Evolutionary conservation across 2,329 filamentous ascomycete species (phyloP).

Genomic region (Colletotrichum musae): DNA sequence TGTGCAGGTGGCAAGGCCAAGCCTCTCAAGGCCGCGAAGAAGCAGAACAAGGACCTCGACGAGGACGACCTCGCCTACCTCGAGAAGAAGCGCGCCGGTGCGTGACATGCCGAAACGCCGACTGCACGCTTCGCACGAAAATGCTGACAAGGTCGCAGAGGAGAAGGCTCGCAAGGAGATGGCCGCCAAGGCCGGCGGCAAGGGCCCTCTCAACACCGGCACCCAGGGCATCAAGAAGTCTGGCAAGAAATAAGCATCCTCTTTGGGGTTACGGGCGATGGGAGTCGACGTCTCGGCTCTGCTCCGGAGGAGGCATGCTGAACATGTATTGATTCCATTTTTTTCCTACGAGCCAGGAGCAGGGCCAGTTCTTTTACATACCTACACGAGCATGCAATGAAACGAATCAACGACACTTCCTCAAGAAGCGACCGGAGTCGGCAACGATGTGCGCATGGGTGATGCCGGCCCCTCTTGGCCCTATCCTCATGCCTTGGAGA

Average conservation of each 20-base stretch:
- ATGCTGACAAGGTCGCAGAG: conserved; percentile 61
- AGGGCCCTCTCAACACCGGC: conserved; percentile 89
- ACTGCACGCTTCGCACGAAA: background rate
- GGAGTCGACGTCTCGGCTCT: background rate
- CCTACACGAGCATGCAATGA: conserved; percentile 40
- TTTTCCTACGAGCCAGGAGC: conserved; percentile 3
- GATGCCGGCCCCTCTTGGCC: conserved; percentile 24
- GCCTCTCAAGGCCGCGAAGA: conserved; percentile 92
- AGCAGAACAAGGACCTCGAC: conserved; percentile 84
- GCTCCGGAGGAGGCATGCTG: background rate
- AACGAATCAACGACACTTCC: conserved; percentile 27
- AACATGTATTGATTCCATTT: background rate
- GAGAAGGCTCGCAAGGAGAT: conserved; percentile 89
- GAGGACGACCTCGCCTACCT: conserved; percentile 88
- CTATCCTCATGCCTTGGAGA: conserved; percentile 12
- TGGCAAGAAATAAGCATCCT: conserved; percentile 84
- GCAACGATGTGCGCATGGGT: conserved; percentile 21
- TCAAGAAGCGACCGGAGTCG: background rate
- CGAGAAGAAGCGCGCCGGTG: conserved; percentile 89
- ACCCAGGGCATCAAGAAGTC: conserved; percentile 97
- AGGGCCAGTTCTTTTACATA: conserved; percentile 34
- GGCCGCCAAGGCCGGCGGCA: conserved; percentile 85
- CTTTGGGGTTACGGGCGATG: background rate
- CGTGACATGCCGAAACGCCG: conserved; percentile 46
- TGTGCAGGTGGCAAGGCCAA: conserved; percentile 82